Conservation (phyloP, 2,329 filamentous ascomycete species). For the Apiospora arundinis region DNA sequence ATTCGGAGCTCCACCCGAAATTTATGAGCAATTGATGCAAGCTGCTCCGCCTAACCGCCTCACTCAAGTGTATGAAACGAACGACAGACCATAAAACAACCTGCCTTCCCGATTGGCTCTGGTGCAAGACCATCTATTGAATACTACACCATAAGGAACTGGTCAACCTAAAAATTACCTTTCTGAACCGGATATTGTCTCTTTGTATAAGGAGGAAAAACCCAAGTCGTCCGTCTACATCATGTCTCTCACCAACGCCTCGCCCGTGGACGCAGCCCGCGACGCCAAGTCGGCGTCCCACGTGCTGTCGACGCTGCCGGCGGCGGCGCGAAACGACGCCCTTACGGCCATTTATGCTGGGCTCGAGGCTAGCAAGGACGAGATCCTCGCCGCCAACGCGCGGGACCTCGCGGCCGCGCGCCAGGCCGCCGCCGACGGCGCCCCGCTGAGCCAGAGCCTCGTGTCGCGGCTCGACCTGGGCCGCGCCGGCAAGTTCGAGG, state of each 20-base stretch:
- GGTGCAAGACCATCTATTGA: neutral
- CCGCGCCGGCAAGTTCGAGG: slow-evolving; percentile 90
- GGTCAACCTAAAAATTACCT: no score
- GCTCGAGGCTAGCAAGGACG: slow-evolving; percentile 71
- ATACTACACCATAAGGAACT: no score
- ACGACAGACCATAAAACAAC: neutral
- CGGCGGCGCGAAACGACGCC: slow-evolving; percentile 80
- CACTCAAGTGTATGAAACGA: neutral
- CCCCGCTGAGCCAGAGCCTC: slow-evolving; percentile 75
- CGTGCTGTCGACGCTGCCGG: slow-evolving; percentile 79
- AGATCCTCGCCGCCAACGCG: slow-evolving; percentile 86
- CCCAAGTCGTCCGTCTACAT: slow-evolving; percentile 43
- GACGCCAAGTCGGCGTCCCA: slow-evolving; percentile 84
- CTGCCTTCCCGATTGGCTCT: neutral
- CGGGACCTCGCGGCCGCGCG: slow-evolving; percentile 79
- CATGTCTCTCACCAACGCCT: slow-evolving; percentile 92
- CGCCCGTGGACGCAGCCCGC: slow-evolving; percentile 76
- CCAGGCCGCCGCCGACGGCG: slow-evolving; percentile 75
- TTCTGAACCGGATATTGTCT: no score
- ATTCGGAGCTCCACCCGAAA: slow-evolving; percentile 18
- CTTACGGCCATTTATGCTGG: slow-evolving; percentile 82
- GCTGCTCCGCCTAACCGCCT: slow-evolving; percentile 3
- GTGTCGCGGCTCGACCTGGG: slow-evolving; percentile 88
- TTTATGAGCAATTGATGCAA: slow-evolving; percentile 3
- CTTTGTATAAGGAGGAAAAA: neutral